phyloP scores from a whole-genome alignment of 306 rosid species.

The Quercus robur region DNA sequence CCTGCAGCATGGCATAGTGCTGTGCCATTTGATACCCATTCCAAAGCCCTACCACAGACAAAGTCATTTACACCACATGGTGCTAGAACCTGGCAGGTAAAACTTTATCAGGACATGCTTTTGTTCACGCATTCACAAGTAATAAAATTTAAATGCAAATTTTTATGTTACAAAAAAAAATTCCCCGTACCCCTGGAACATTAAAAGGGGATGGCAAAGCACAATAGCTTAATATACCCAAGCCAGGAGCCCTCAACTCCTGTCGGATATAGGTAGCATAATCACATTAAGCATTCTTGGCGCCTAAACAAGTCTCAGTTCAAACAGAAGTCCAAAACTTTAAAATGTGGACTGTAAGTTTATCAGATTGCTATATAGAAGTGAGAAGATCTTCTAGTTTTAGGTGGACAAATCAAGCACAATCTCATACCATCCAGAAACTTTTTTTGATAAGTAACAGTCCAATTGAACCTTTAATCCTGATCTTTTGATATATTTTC shows the following conservation, averaged over 20 bases:
- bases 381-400: not conserved
- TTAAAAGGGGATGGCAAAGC: not conserved
- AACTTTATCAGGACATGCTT: conserved; percentile 24
- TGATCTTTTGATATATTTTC: not conserved
- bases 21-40: conserved; percentile 91
- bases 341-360: not conserved
- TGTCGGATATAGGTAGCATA: not conserved
- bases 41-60: conserved; percentile 92
- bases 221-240: not conserved
- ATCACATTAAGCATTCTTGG: not conserved
- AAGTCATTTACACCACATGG: conserved; percentile 97
- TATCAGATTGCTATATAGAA: not conserved
- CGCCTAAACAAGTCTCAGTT: not conserved
- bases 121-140: conserved; percentile 7
- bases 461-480: not conserved
- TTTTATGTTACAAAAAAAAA: not conserved
- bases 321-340: not conserved
- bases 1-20: conserved; percentile 91
- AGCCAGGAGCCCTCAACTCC: not conserved
- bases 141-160: not conserved
- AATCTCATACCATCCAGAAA: not conserved
- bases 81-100: conserved; percentile 68
- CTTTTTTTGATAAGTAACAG: not conserved
- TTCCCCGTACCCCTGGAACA: not conserved
- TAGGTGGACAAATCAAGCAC: not conserved